Evolutionary conservation across 2,329 filamentous ascomycete genomes (phyloP).

Genomic region (Botrytis fabae): DNA sequence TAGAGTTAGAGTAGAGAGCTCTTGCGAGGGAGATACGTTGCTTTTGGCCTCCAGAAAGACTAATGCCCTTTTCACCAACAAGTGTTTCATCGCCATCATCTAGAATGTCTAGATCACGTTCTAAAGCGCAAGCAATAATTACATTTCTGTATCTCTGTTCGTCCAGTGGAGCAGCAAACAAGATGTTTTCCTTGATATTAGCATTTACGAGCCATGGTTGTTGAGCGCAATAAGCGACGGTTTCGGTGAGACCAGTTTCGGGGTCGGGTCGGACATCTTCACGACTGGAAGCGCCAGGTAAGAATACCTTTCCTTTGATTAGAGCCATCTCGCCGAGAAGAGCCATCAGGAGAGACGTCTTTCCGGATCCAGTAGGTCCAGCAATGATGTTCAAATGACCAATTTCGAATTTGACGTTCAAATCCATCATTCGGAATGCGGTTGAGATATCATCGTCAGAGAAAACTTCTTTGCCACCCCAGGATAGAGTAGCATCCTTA

Average conservation of each 20-base stretch:
- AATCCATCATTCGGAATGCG: constrained; percentile 78
- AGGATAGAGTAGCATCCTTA: constrained; percentile 80
- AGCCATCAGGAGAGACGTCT: constrained; percentile 94
- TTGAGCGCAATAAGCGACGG: constrained; percentile 93
- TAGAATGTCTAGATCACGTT: constrained; percentile 88
- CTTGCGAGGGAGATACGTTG: constrained; percentile 96
- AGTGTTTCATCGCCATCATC: constrained; percentile 90
- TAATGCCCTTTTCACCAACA: constrained; percentile 96
- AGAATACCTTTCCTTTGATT: constrained; percentile 74
- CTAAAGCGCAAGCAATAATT: constrained; percentile 84
- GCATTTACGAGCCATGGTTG: constrained; percentile 97
- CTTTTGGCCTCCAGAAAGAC: constrained; percentile 94
- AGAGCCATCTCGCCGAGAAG: constrained; percentile 94
- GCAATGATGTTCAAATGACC: constrained; percentile 90
- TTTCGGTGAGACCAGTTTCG: constrained; percentile 84
- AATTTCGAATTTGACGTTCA: constrained; percentile 79
- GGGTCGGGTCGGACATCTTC: constrained; percentile 82
- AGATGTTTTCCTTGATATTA: constrained; percentile 92
- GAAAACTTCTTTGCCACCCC: constrained; percentile 71
- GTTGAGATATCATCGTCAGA: constrained; percentile 64
- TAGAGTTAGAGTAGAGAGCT: constrained; percentile 92
- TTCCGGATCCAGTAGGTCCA: constrained; percentile 90
- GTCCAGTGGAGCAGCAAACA: constrained; percentile 81
- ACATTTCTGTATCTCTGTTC: constrained; percentile 83
- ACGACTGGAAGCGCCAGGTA: constrained; percentile 76